Base-by-base conservation (phyloP, 192 early-diverging fungal genomes). In the Coemansia sp. region DNA sequence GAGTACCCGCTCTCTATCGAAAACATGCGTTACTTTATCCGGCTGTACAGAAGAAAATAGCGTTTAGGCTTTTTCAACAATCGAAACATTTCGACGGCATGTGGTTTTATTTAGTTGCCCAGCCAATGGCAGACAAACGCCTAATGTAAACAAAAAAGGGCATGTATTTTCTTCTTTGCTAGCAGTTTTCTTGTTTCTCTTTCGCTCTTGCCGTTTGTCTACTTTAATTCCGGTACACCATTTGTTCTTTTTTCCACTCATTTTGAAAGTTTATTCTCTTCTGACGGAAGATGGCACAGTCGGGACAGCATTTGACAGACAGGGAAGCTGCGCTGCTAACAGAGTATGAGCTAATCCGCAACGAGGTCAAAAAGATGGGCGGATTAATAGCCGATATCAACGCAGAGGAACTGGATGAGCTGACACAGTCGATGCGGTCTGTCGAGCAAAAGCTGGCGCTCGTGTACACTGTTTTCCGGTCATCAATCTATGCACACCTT, bases 1-100 rank as follows among this genome's bases (percentile, higher is more conserved):
- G 74, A 84, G 50, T 97, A 94, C 66, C 93, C 93, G 8, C 72
- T 89, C 9, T 86, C 86, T 35, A 67, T 97, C 50, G 88, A 93
- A 56, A 93, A 95, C 73, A 97, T 97, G 94, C 88, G 94, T 20
- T 93, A 94, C 62, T 97, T 94, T 74, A 71, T 94, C 43, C 79
- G 94, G 52, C 68, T 96, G 20, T 97, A 97, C 69, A 83, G 77
- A 33, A 91, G 87, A 71, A 69, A 86, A 23, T 90, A 83, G 60
- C 23, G 2, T 19, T 32, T 2, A 14, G 2, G 23, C 9, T 52
- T 6, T 2, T 3, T 2, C 29, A 29, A 2, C 3, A 29, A 29
- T 29, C 29, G 29, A 29, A 3, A 29, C 29, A 29, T 29, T 29
- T 29, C 29, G 29, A 29, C 29, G 3, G 29, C 29, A 40, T 13